Evolutionary conservation across 2,329 filamentous ascomycete species (phyloP).

Genomic region (Juglanconis oblonga): DNA sequence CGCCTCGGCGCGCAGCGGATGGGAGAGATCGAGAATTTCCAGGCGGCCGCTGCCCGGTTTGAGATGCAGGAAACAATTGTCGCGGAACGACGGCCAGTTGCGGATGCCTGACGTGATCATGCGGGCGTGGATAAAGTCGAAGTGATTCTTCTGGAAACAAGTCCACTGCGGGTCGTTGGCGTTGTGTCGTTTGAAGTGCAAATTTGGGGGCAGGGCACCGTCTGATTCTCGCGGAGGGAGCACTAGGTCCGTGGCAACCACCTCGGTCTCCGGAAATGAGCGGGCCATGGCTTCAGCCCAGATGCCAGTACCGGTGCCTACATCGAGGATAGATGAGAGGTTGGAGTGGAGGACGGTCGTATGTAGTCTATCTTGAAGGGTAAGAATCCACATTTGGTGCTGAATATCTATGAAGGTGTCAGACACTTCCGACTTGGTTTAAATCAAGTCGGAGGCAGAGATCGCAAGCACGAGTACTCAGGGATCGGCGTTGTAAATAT

Average conservation of each 20-base stretch:
- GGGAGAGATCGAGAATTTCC: neutral
- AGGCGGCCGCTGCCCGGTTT: neutral
- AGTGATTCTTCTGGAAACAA: neutral
- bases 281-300: neutral
- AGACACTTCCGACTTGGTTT: no score
- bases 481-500: no score
- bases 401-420: no score
- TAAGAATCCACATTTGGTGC: no score
- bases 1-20: neutral
- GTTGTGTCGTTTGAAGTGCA: neutral
- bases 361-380: no score
- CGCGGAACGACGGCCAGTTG: neutral
- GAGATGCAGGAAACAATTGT: neutral
- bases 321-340: neutral
- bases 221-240: neutral
- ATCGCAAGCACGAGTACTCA: no score
- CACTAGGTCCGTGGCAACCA: neutral
- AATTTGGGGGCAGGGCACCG: neutral
- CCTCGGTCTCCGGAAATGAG: neutral
- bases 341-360: no score
- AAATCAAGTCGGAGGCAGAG: no score
- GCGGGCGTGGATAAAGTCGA: conserved; percentile 3
- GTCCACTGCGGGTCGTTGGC: neutral
- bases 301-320: neutral
- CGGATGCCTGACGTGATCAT: no score